Evolutionary conservation across 1,284 basidiomycete species (phyloP).

Genomic region (Leccinum griseonigrum): DNA sequence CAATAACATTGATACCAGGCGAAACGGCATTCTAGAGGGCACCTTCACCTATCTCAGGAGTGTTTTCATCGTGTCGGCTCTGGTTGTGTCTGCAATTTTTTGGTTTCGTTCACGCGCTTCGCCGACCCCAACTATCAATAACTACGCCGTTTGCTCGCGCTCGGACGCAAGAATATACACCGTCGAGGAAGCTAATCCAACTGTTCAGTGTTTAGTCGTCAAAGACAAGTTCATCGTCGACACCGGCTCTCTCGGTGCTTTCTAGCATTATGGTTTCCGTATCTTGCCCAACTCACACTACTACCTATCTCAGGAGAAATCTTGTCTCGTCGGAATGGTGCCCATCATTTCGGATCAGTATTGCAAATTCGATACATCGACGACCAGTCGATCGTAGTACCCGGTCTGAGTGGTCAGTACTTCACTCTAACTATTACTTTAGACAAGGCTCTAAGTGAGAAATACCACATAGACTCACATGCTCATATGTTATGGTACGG

Average conservation of each 20-base stretch:
- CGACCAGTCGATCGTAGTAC: slow-evolving; percentile 57
- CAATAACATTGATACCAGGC: background rate
- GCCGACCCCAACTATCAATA: slow-evolving; percentile 16
- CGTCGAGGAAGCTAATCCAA: slow-evolving; percentile 49
- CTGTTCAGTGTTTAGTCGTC: slow-evolving; percentile 60
- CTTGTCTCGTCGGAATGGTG: slow-evolving; percentile 38
- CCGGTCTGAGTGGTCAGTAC: slow-evolving; percentile 61
- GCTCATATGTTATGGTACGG: slow-evolving; percentile 79
- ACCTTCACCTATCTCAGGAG: background rate
- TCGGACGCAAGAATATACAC: slow-evolving; percentile 54
- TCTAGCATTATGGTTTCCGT: background rate
- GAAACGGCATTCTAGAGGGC: background rate
- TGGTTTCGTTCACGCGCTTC: slow-evolving; percentile 9
- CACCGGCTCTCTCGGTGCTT: slow-evolving; percentile 55
- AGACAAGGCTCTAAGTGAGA: slow-evolving; percentile 1
- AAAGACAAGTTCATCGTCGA: slow-evolving; percentile 47
- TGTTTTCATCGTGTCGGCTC: slow-evolving; percentile 10
- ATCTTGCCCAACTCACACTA: background rate
- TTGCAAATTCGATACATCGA: slow-evolving; percentile 50
- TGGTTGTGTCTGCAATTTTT: slow-evolving; percentile 13
- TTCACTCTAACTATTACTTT: slow-evolving; percentile 7
- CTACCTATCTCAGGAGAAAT: slow-evolving; percentile 41
- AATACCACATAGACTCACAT: slow-evolving; percentile 66
- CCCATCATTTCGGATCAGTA: slow-evolving; percentile 16
- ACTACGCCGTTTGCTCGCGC: slow-evolving; percentile 61